Conservation (phyloP, 2,329 filamentous ascomycete genomes). For the Aureobasidium sp. region DNA sequence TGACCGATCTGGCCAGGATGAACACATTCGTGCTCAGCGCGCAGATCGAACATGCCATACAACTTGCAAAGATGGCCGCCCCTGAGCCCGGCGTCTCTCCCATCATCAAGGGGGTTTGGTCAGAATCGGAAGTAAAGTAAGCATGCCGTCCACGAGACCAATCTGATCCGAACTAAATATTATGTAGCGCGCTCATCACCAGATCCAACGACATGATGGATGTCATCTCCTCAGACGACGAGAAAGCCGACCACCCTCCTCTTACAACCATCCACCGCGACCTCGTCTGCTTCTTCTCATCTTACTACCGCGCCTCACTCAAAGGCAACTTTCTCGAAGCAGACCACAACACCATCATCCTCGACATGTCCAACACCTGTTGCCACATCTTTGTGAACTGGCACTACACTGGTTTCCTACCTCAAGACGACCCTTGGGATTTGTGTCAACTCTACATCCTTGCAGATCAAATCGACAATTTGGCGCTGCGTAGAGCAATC, state of each 20-base stretch:
- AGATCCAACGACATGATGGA: too few species aligned
- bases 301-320: not conserved
- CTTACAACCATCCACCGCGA: not conserved
- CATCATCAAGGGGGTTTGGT: not conserved
- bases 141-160: not conserved
- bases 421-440: not conserved
- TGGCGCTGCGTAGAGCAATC: not conserved
- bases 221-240: too few species aligned
- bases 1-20: too few species aligned
- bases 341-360: not conserved
- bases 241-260: too few species aligned
- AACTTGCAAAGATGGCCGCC: too few species aligned
- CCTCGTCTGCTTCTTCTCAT: not conserved
- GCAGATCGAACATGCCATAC: too few species aligned
- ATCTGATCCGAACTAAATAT: not conserved
- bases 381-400: not conserved
- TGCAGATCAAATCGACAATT: not conserved
- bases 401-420: not conserved
- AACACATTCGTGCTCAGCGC: too few species aligned
- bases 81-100: too few species aligned
- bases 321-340: not conserved
- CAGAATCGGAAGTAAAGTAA: not conserved
- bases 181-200: too few species aligned
- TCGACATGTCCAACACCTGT: not conserved
- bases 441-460: constrained; percentile 4